Base-by-base conservation (phyloP, 345 rosid species). In the Linum tenue region DNA sequence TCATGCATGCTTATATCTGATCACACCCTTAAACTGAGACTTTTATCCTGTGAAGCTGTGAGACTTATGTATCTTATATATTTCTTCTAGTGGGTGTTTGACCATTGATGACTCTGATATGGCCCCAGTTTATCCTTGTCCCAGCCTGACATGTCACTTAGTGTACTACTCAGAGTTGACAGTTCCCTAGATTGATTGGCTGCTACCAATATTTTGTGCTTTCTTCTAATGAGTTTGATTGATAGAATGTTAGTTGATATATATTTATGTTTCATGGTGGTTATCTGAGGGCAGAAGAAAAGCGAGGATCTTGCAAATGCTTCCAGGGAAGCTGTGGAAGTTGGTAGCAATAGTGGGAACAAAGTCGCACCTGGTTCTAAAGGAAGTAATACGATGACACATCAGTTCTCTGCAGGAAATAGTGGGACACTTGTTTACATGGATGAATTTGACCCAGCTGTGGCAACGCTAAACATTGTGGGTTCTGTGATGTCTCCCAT, bases 401-500 rank as follows among this genome's bases (percentile, higher is more conserved):
- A 72, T 40, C 86, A 75, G 65, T 39, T 72, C 65, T 75, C 82
- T 67, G 69, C 69, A 55, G 60, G 76, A 64, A 76, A 68, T 67
- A 70, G 84, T 69, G 64, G 67, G 7, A 67, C 77, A 70, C 70
- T 76, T 64, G 67, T 72, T 66, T 80, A 77, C 77, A 73, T 71
- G 75, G 88, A 89, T 80, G 95, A 89, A 69, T 91, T 84, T 79
- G 92, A 85, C 56, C 71, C 81, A 16, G 84, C 96, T 59, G 84
- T 89, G 69, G 84, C 92, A 73, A 75, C 78, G 56, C 77, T 89
- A 64, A 95, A 95, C 78, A 85, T 84, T 60, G 99, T 95, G 81
- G 68, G 86, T 67, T 62, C 72, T 63, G 16, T 63, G 55, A 0
- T 67, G 35, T 22, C 40, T 38, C 11, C 43, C 63, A 12, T 64